Base-by-base conservation (phyloP, 495 filamentous ascomycete species). In the Penicillium paxilli region DNA sequence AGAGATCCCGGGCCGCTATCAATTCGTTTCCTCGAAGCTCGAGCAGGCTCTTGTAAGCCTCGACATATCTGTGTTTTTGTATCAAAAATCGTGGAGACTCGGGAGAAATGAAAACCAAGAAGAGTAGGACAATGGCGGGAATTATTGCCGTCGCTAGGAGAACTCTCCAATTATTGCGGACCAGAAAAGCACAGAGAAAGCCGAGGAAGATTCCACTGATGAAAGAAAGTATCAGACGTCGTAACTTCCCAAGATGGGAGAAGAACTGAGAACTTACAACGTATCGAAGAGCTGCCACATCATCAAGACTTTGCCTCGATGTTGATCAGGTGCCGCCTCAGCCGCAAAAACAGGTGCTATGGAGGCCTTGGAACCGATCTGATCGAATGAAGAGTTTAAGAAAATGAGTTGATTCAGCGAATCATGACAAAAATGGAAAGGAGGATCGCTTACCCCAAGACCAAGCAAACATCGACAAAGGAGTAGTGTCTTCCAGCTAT, bases 261-360 rank as follows among this genome's bases (percentile, higher is more conserved):
- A n/a, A n/a, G n/a, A n/a, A n/a, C n/a, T n/a, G n/a, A n/a, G 33
- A 25, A 50, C 62, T 10, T 52, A 73, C 46, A 87, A 80, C 51
- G 87, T 85, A 51, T 86, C 86, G 52, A 87, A 91, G 69, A 91
- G 74, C 58, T 92, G 88, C 87, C 86, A 90, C 24, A 74, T 79
- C 87, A 91, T 91, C 37, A 88, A 81, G 10, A 91, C 66, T 17
- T 77, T 83, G 37, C 88, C 88, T 54, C 88, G 77, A 47, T 90
- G 83, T 14, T 76, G 59, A 17, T 87, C 85, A 1, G 85, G 87
- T 4, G 79, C 74, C 60, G 83, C 87, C 58, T 92, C 88, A 1
- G 86, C 87, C 3, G 87, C 82, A 62, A 82, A 89, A 24, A 92
- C 80, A 14, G 88, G 83, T 4, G 87, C 83, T 48, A 68, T 70